Evolutionary conservation across 2,329 filamentous ascomycete genomes (phyloP), one percentile per base, ranked within the genome.

Genomic region (Pestalotiopsis sp.): DNA sequence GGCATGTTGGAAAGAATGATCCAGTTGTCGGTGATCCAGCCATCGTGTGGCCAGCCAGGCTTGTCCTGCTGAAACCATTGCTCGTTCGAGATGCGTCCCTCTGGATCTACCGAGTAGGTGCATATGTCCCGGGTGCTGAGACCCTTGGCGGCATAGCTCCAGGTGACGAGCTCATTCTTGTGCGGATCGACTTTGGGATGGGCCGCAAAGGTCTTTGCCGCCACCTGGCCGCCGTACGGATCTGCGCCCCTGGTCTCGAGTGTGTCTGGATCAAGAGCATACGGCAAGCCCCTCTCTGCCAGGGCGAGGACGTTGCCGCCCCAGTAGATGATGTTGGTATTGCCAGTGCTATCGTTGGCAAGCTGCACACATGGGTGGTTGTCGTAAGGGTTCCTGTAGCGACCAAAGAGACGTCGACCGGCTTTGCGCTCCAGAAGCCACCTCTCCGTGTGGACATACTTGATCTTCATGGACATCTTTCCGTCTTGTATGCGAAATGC

Each of bases 261-360:
- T 1, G 84, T 85, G 2, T 74, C 72, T 0, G 85, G 85, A 68
- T 87, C 83, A 81, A 87, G 80, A 0, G 84, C 84, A 70, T 81
- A 87, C 0, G 85, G 85, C 14, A 83, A 84, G 0, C 83, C 81
- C 68, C 86, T 84, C 67, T 90, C 88, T 72, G 90, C 90, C 65
- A 79, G 81, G 0, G 87, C 87, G 4, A 89, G 78, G 68, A 90
- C 72, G 61, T 86, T 81, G 0, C 87, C 87, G 7, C 86, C 79
- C 84, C 86, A 90, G 72, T 85, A 88, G 1, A 86, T 79, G n/a
- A 90, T 79, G 68, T 90, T 90, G 1, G 88, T 90, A 71, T 90
- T 90, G 3, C 84, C 82, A 0, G 86, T 86, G 0, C 86, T 89
- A 25, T 87, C 79, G 55, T 89, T 86, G 4, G 88, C 83, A 1